Conservation (phyloP, 768 basidiomycete species). For the Crepidotus variabilis region DNA sequence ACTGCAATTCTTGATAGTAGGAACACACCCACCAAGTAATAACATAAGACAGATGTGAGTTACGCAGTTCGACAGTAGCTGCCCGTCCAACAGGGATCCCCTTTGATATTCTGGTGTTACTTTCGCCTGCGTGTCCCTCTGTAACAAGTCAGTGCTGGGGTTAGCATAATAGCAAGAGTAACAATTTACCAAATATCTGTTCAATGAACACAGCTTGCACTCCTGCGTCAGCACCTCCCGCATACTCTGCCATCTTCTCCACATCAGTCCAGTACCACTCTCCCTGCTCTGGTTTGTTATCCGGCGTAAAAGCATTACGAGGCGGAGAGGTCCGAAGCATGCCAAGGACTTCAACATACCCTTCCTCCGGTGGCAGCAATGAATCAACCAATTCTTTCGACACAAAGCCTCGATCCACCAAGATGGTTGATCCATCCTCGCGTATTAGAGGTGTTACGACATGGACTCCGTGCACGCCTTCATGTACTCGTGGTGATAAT, state of each 20-base stretch:
- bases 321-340: conserved; percentile 80
- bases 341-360: conserved; percentile 72
- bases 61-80: conserved; percentile 82
- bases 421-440: conserved; percentile 74
- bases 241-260: conserved; percentile 70
- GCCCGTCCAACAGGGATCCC: conserved; percentile 86
- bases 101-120: conserved; percentile 47
- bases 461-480: conserved; percentile 85
- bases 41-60: conserved; percentile 93
- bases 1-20: neutral
- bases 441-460: conserved; percentile 85
- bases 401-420: conserved; percentile 94
- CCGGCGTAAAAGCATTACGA: conserved; percentile 82
- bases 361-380: conserved; percentile 34
- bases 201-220: conserved; percentile 92
- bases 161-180: neutral
- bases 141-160: conserved; percentile 8
- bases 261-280: conserved; percentile 95
- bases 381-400: conserved; percentile 41
- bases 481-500: conserved; percentile 81
- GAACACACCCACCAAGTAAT: conserved; percentile 73
- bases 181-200: conserved; percentile 76
- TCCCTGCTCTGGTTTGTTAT: conserved; percentile 74
- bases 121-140: conserved; percentile 88
- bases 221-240: conserved; percentile 64